Evolutionary conservation across 2,329 filamentous ascomycete species (phyloP), one percentile per base, ranked within the genome.

Genomic region (Orbilia oligospora): DNA sequence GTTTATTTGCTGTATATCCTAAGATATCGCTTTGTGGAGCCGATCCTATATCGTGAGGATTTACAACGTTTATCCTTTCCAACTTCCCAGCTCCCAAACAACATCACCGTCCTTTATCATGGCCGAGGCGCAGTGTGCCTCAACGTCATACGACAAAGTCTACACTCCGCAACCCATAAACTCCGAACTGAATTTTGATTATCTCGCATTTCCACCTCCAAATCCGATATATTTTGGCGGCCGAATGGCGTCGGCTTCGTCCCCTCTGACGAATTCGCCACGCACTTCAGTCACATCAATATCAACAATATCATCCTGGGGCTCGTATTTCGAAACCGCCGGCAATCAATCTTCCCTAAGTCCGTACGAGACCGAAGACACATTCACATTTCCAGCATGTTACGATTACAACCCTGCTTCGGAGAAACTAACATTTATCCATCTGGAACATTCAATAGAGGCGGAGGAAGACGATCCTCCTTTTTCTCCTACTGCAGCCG

Each of bases 331-430:
- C 49, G 75, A 78, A 20, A 69, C 61, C 24, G 75, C 75, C 16
- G 72, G 75, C 75, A 78, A 78, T 53, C 75, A 78, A 48, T 78
- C 75, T 14, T 78, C 75, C n/a, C 63, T 78, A 56, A 68, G 72
- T 49, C 63, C 63, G 30, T 78, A 71, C 24, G 75, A 78, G 22
- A n/a, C 75, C 36, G 75, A 78, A 46, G 75, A 78, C 10, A 68
- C 68, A 9, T 78, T 78, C 48, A 68, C 75, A 18, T 78, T 78
- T 38, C 75, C 75, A 0, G 56, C 75, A 41, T 78, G 72, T 27
- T 68, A 78, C 30, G 75, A 78, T 46, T 78, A 64, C 20, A 56
- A 66, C n/a, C 69, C 75, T 20, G n/a, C n/a, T n/a, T n/a, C n/a
- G n/a, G 68, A 64, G 30, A 78, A 78, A n/a, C 68, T 68, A 8